Conservation (phyloP, 2,329 filamentous ascomycete species). For the Fusarium sp. region DNA sequence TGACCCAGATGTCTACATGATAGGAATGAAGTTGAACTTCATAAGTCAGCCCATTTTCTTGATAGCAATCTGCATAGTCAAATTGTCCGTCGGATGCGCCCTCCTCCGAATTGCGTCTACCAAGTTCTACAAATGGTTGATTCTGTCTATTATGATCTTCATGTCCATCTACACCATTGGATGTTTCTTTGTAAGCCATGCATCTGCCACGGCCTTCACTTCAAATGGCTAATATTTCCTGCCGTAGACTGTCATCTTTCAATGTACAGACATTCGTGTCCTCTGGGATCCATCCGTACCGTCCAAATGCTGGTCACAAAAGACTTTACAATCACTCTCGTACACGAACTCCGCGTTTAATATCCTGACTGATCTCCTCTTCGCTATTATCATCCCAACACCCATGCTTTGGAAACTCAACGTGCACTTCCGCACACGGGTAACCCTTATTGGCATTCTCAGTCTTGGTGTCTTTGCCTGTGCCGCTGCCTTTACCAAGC, state of each 20-base stretch:
- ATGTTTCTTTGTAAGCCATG: slow-evolving; percentile 47
- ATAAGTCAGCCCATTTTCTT: slow-evolving; percentile 55
- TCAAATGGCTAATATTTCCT: background rate
- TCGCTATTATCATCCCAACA: slow-evolving; percentile 49
- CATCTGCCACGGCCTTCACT: accelerated
- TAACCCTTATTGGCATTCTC: slow-evolving; percentile 51
- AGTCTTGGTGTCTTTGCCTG: slow-evolving; percentile 55
- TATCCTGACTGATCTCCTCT: slow-evolving; percentile 49
- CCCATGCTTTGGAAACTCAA: slow-evolving; percentile 51
- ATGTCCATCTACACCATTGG: slow-evolving; percentile 45
- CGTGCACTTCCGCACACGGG: slow-evolving; percentile 52
- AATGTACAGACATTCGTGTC: slow-evolving; percentile 56
- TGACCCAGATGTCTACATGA: slow-evolving; percentile 42
- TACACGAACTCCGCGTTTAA: slow-evolving; percentile 52
- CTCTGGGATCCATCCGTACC: slow-evolving; percentile 54
- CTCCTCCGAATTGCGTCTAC: slow-evolving; percentile 51
- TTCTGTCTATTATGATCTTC: slow-evolving; percentile 50
- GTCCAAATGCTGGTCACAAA: slow-evolving; percentile 52
- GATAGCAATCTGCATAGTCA: slow-evolving; percentile 51
- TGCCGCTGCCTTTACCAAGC: slow-evolving; percentile 52
- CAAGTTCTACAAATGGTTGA: slow-evolving; percentile 46
- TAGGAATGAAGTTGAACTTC: slow-evolving; percentile 53
- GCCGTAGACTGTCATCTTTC: slow-evolving; percentile 52
- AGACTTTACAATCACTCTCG: slow-evolving; percentile 51
- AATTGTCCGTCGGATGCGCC: slow-evolving; percentile 53